Conservation (phyloP, 306 rosid genomes). For the Datisca glomerata region DNA sequence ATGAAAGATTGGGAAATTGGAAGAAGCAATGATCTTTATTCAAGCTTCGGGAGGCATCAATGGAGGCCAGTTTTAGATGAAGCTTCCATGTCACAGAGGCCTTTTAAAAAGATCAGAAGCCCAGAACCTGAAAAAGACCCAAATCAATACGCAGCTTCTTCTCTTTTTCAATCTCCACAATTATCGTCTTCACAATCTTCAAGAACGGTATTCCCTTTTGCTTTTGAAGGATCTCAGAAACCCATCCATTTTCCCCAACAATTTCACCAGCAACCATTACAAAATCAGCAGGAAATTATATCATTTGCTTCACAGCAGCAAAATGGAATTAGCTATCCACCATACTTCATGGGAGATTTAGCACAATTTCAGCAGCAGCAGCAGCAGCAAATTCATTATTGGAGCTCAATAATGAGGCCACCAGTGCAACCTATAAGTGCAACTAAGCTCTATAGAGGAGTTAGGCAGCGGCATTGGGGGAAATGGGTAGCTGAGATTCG, state of each 20-base stretch:
- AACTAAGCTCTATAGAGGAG: conserved; percentile 84
- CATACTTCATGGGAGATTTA: conserved; percentile 14
- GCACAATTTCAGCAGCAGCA: conserved; percentile 28
- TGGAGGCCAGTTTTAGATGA: conserved; percentile 48
- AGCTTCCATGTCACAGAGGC: conserved; percentile 38
- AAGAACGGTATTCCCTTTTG: conserved; percentile 54
- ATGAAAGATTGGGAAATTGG: neutral
- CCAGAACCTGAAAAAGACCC: conserved; percentile 36
- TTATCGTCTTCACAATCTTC: conserved; percentile 26
- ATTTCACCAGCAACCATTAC: conserved; percentile 16
- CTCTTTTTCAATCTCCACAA: conserved; percentile 6
- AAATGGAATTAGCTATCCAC: conserved; percentile 25
- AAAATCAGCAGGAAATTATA: conserved; percentile 36
- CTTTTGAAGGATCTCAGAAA: conserved; percentile 38
- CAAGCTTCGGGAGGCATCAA: conserved; percentile 25
- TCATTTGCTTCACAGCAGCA: conserved; percentile 36
- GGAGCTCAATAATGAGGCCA: conserved; percentile 75
- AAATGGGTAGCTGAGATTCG: conserved; percentile 99
- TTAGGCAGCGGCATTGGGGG: conserved; percentile 97
- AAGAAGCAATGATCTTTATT: neutral
- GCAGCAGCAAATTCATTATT: conserved; percentile 54
- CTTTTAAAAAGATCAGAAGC: conserved; percentile 71
- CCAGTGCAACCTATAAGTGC: conserved; percentile 50
- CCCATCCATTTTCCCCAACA: conserved; percentile 24
- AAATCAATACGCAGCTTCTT: conserved; percentile 20